phyloP scores from a whole-genome alignment of 2,329 filamentous ascomycete species.

The Mycosphaerella arachidis region DNA sequence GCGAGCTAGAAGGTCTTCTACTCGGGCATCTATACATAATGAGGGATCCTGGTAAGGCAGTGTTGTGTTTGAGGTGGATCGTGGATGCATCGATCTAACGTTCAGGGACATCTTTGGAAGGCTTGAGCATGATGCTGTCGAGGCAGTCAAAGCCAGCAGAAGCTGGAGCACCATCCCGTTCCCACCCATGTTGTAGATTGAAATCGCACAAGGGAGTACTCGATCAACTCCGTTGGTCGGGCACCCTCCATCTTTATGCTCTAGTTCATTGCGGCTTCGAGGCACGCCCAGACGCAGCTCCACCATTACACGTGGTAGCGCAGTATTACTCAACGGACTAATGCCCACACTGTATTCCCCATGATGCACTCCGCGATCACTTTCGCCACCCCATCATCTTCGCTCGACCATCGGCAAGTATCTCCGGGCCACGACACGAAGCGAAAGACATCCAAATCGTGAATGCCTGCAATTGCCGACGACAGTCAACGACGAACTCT shows the following conservation, averaged over 20 bases:
- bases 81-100: too few relatives aligned
- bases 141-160: conserved; percentile 43
- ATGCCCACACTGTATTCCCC: too few relatives aligned
- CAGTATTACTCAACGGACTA: background rate
- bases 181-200: conserved; percentile 62
- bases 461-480: background rate
- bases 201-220: too few relatives aligned
- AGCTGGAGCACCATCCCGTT: conserved; percentile 78
- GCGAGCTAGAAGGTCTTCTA: conserved; percentile 44
- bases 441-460: too few relatives aligned
- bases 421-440: background rate
- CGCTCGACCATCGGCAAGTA: background rate
- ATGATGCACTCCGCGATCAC: too few relatives aligned
- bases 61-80: conserved; percentile 3
- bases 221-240: too few relatives aligned
- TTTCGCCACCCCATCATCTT: background rate
- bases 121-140: background rate
- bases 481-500: background rate
- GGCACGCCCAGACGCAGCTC: background rate
- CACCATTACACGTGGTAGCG: background rate
- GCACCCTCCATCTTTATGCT: too few relatives aligned
- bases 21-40: conserved; percentile 43
- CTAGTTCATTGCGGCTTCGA: background rate
- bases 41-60: conserved; percentile 37
- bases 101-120: too few relatives aligned